Conservation (phyloP, 2,329 filamentous ascomycete species). For the Seiridium cupressi region DNA sequence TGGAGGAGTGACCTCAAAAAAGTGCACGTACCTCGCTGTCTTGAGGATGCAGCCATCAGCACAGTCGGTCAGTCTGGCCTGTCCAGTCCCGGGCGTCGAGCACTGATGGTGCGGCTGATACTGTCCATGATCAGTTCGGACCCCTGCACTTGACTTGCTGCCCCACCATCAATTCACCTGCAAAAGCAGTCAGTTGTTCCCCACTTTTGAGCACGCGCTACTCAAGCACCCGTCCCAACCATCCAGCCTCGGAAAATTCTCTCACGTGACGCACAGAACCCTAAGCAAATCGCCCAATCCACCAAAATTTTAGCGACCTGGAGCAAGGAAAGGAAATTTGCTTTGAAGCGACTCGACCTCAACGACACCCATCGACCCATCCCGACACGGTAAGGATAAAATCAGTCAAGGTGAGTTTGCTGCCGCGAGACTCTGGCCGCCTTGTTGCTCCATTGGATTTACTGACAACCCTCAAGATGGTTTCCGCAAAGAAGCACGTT, state of each 20-base stretch:
- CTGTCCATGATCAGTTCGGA: too few relatives aligned
- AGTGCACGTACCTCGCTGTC: too few relatives aligned
- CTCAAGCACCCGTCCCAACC: background rate
- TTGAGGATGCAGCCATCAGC: too few relatives aligned
- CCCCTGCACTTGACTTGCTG: too few relatives aligned
- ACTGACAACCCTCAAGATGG: conserved; percentile 64
- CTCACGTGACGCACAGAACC: background rate
- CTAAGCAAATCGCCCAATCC: conserved; percentile 1
- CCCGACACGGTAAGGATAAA: conserved; percentile 7
- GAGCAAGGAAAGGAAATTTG: conserved; percentile 2
- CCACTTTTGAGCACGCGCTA: background rate
- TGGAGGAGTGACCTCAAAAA: too few relatives aligned
- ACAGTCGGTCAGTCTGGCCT: too few relatives aligned
- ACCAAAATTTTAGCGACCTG: conserved; percentile 4
- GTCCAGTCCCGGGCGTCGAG: too few relatives aligned
- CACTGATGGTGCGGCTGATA: too few relatives aligned
- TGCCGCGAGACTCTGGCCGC: background rate
- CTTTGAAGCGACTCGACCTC: background rate
- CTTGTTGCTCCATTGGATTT: background rate
- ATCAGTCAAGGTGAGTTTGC: conserved; percentile 11
- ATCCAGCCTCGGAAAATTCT: background rate
- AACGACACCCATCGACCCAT: conserved; percentile 1
- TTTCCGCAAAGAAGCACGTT: conserved; percentile 98
- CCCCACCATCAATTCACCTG: too few relatives aligned
- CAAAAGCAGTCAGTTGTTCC: background rate